A percentile compares a stretch with the other conserved stretches of the same genome.
These are phyloP conservation scores for Ambrosia trifida DNA, from an alignment of 129 eudicot species.

Conservation along the genomic window DNA sequence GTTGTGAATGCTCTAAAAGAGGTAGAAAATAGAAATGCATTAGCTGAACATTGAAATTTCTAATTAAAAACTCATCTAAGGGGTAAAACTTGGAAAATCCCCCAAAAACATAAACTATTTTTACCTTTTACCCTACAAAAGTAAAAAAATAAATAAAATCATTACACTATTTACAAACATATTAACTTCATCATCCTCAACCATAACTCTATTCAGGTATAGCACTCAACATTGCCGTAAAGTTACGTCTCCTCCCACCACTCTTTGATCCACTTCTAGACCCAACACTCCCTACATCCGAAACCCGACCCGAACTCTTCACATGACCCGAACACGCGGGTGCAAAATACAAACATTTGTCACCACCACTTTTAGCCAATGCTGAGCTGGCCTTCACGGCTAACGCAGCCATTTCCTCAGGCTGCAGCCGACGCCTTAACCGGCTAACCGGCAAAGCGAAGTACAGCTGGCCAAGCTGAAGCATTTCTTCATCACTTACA, in stretches of 20 bases:
- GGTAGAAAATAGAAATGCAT: background rate
- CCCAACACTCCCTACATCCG: constrained; percentile 35
- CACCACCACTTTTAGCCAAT: constrained; percentile 59
- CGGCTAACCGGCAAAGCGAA: constrained; percentile 62
- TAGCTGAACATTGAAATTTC: background rate
- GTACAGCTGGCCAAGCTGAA: constrained; percentile 68
- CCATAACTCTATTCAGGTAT: constrained; percentile 59
- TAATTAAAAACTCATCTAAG: constrained; percentile 3
- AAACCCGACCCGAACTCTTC: constrained; percentile 44
- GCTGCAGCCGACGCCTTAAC: constrained; percentile 48
- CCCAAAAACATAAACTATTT: constrained; percentile 21
- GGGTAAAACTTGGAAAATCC: constrained; percentile 32
- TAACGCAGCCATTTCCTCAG: constrained; percentile 95
- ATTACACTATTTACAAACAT: constrained; percentile 29
- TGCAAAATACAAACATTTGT: constrained; percentile 46
- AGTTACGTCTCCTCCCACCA: constrained; percentile 43
- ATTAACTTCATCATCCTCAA: background rate
- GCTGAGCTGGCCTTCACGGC: constrained; percentile 88
- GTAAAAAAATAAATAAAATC: background rate
- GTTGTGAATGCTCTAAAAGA: too few species aligned
- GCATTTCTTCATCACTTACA: constrained; percentile 54
- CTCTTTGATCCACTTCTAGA: constrained; percentile 29
- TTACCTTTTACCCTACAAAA: background rate
- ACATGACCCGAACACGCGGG: constrained; percentile 4
- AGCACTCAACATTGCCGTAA: constrained; percentile 51